phyloP scores from a whole-genome alignment of 257 asterid genomes.

The Coffea eugenioides region DNA sequence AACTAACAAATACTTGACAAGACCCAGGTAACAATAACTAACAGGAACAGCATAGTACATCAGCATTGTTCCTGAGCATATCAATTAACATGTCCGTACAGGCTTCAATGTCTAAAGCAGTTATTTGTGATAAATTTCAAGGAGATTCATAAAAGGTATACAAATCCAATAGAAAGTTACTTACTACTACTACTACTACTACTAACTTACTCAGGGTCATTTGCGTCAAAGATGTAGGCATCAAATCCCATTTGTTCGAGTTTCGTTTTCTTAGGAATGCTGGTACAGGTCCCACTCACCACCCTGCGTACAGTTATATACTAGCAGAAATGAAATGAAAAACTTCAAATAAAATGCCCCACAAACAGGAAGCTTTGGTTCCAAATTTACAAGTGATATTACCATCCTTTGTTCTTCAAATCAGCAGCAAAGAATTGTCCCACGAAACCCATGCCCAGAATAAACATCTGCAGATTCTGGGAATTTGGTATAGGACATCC shows the following conservation, averaged over 20 bases:
- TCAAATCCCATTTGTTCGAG: slow-evolving; percentile 65
- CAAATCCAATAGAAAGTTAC: neutral
- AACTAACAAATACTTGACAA: neutral
- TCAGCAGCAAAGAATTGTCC: slow-evolving; percentile 78
- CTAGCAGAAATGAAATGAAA: neutral
- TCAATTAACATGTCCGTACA: neutral
- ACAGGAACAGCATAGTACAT: neutral
- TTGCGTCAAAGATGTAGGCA: slow-evolving; percentile 61
- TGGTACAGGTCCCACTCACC: slow-evolving; percentile 80
- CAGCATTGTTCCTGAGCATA: no score
- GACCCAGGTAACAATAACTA: neutral
- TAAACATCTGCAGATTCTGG: slow-evolving; percentile 54
- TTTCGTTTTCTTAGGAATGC: slow-evolving; percentile 46
- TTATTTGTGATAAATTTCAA: neutral
- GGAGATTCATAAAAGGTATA: neutral
- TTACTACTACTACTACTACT: neutral
- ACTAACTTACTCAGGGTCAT: slow-evolving; percentile 50
- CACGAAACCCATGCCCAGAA: slow-evolving; percentile 86
- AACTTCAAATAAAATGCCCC: neutral
- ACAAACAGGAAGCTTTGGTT: neutral
- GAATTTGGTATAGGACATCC: slow-evolving; percentile 13
- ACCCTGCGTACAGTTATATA: slow-evolving; percentile 38
- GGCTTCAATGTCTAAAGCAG: neutral
- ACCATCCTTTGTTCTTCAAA: slow-evolving; percentile 70
- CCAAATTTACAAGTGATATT: neutral